These are phyloP conservation scores for Clavispora asparagi DNA, from an alignment of 805 yeast species.

Conservation along the genomic window DNA sequence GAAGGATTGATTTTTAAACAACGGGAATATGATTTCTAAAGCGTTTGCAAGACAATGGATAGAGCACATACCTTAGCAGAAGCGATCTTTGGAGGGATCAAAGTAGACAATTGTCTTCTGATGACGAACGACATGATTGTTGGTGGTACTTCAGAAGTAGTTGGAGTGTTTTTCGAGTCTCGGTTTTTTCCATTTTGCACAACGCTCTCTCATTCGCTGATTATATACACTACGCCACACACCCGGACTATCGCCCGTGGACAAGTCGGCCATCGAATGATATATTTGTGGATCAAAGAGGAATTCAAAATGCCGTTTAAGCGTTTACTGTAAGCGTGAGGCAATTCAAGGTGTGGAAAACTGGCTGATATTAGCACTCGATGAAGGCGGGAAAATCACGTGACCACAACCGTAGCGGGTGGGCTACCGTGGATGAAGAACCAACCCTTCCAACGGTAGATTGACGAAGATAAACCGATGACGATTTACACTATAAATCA, in stretches of 20 bases:
- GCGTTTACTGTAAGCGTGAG: background rate
- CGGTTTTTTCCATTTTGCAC: conserved; percentile 16
- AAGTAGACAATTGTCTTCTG: conserved; percentile 90
- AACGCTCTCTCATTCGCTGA: conserved; percentile 18
- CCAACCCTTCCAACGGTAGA: too few relatives aligned
- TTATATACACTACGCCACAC: conserved; percentile 6
- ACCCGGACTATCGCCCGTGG: background rate
- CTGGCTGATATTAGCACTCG: too few relatives aligned
- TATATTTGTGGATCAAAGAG: too few relatives aligned
- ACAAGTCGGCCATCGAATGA: background rate
- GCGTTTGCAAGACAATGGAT: background rate
- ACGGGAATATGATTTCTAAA: background rate
- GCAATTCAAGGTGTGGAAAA: too few relatives aligned
- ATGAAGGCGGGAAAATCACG: too few relatives aligned
- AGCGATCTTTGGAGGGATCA: conserved; percentile 98
- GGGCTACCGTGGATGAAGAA: too few relatives aligned
- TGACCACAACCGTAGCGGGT: too few relatives aligned
- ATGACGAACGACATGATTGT: conserved; percentile 69
- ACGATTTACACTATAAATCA: too few relatives aligned
- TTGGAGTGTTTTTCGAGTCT: conserved; percentile 8
- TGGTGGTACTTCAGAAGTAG: conserved; percentile 5
- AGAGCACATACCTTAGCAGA: conserved; percentile 71
- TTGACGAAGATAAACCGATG: too few relatives aligned
- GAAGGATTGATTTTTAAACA: background rate
- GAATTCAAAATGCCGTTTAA: too few relatives aligned